phyloP scores from a whole-genome alignment of 805 yeast species.

The Wickerhamiella azyma region DNA sequence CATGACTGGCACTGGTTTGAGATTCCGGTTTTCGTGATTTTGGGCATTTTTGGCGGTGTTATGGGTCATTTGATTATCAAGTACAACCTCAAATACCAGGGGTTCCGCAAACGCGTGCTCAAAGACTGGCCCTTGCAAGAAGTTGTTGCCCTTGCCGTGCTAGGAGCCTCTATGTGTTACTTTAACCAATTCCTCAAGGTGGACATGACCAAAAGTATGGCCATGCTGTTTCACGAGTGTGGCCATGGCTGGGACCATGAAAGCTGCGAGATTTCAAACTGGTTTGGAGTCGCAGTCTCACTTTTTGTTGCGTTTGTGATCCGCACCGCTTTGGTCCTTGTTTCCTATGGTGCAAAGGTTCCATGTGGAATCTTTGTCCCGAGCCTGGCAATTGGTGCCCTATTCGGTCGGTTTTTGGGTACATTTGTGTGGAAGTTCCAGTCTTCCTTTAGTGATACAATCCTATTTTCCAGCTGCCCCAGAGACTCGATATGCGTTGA shows the following conservation, averaged over 20 bases:
- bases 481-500: conserved; percentile 48
- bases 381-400: conserved; percentile 93
- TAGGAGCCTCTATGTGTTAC: conserved; percentile 68
- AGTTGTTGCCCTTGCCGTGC: conserved; percentile 47
- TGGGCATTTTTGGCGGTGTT: conserved; percentile 86
- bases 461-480: conserved; percentile 30
- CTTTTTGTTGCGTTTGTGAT: conserved; percentile 57
- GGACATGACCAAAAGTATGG: conserved; percentile 96
- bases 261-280: conserved; percentile 20
- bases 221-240: conserved; percentile 75
- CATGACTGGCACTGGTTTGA: conserved; percentile 79
- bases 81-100: conserved; percentile 60
- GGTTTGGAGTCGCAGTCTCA: conserved; percentile 32
- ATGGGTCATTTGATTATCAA: conserved; percentile 70
- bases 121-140: conserved; percentile 50
- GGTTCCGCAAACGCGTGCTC: conserved; percentile 61
- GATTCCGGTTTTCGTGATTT: conserved; percentile 52
- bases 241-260: conserved; percentile 31
- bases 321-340: conserved; percentile 56
- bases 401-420: conserved; percentile 82
- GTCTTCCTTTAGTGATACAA: conserved; percentile 28
- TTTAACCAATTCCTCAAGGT: conserved; percentile 66
- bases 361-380: conserved; percentile 97
- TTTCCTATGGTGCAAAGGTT: conserved; percentile 84
- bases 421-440: conserved; percentile 44